Conservation (phyloP, 2,329 filamentous ascomycete species). For the Monosporascus sp. region DNA sequence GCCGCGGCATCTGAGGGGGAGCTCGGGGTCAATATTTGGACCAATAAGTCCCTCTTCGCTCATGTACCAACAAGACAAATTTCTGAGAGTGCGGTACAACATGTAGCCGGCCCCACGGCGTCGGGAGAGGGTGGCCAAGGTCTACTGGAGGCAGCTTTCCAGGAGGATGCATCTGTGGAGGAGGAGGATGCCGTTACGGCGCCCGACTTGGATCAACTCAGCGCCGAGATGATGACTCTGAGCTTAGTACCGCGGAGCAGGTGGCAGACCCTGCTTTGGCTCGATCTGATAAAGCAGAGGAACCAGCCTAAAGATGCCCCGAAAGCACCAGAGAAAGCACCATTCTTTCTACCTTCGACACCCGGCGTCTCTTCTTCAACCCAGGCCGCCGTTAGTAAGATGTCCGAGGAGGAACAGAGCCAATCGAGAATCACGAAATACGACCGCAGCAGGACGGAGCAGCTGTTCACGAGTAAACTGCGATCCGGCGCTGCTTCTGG, state of each 20-base stretch:
- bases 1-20: constrained; percentile 79
- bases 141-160: constrained; percentile 71
- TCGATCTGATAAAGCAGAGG: constrained; percentile 86
- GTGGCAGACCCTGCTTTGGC: constrained; percentile 91
- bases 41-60: constrained; percentile 84
- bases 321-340: constrained; percentile 88
- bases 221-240: constrained; percentile 76
- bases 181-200: constrained; percentile 50
- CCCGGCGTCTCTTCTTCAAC: constrained; percentile 28
- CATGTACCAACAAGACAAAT: constrained; percentile 84
- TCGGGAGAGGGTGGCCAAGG: constrained; percentile 78
- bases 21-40: constrained; percentile 92
- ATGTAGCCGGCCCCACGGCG: constrained; percentile 63
- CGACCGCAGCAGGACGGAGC: constrained; percentile 52
- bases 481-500: constrained; percentile 46
- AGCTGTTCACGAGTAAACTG: constrained; percentile 54
- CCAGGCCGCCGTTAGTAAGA: constrained; percentile 20
- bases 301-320: constrained; percentile 92
- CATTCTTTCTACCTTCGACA: constrained; percentile 83
- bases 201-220: constrained; percentile 69
- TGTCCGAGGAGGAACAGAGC: constrained; percentile 21
- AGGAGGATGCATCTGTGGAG: constrained; percentile 44
- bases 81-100: constrained; percentile 65
- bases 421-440: constrained; percentile 64
- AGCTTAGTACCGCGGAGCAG: constrained; percentile 83